phyloP scores from a whole-genome alignment of 164 flowering plant genomes.

The Nymphaea thermarum region DNA sequence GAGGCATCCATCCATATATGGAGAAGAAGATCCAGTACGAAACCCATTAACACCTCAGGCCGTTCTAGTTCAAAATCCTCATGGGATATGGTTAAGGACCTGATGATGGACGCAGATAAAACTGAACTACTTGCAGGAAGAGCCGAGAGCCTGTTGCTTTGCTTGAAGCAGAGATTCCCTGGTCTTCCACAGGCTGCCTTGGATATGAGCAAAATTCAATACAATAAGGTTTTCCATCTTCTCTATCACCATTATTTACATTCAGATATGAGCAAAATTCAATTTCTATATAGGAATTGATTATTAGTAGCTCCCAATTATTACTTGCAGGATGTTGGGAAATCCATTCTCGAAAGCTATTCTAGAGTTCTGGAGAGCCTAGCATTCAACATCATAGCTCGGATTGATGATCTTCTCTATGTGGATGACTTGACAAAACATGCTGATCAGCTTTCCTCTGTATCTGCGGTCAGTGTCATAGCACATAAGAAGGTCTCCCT shows the following conservation, averaged over 20 bases:
- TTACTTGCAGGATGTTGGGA: constrained; percentile 74
- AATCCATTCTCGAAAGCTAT: constrained; percentile 92
- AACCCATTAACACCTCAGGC: background rate
- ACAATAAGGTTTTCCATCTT: constrained; percentile 33
- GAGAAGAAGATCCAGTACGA: constrained; percentile 17
- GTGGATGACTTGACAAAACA: constrained; percentile 77
- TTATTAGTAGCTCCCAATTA: background rate
- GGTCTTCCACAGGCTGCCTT: constrained; percentile 53
- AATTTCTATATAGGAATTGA: constrained; percentile 2
- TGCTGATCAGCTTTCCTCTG: constrained; percentile 36
- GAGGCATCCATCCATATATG: constrained; percentile 47
- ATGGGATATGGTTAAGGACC: constrained; percentile 45
- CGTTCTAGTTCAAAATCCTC: constrained; percentile 8
- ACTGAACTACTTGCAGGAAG: constrained; percentile 28
- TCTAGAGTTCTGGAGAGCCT: constrained; percentile 95
- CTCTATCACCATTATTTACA: background rate
- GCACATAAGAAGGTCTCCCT: constrained; percentile 51
- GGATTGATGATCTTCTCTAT: constrained; percentile 83
- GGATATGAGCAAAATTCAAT: constrained; percentile 54
- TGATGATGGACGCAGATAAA: constrained; percentile 21
- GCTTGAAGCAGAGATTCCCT: constrained; percentile 36
- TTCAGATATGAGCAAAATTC: constrained; percentile 48
- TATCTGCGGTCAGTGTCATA: constrained; percentile 37
- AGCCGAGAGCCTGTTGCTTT: constrained; percentile 40
- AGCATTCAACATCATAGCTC: constrained; percentile 79